Evolutionary conservation across 163 green algal species (phyloP), one percentile per base, ranked within the genome.

Genomic region (Chlorella variabilis): DNA sequence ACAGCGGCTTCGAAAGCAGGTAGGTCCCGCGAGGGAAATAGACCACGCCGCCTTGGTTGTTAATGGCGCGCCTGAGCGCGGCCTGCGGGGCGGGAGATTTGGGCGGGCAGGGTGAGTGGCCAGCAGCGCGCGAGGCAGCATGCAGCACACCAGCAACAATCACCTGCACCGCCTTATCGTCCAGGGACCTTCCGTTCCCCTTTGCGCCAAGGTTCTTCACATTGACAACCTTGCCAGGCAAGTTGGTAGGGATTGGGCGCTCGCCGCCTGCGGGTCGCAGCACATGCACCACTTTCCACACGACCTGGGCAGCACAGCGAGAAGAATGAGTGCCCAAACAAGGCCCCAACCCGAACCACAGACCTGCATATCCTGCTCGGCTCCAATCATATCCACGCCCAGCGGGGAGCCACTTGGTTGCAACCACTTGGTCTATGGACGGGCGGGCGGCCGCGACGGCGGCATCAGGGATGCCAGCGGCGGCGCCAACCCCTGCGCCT

Each of bases 21-120:
- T 71, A 71, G 36, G 65, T 71, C 21, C 65, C 65, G 6, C 36
- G 18, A 20, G 65, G 65, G 65, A 71, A 71, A 36, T 36, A 71
- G 2, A 71, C 33, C 20, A 71, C 36, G 36, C 65, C 21, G 65
- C 65, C 65, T 17, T 23, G 3, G 21, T 20, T 51, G 36, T 11
- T 51, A 0, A 51, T 18, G 7, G 27, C 65, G 21, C 18, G 33
- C 36, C 41, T 34, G 18, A 71, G 38, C 17, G 65, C 65, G 1
- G 38, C 65, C 65, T 71, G 65, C 65, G 62, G 33, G 6, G 11
- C n/a, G 6, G n/a, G 11, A n/a, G 11, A 39, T 6, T 3, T n/a
- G n/a, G n/a, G n/a, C 3, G 8, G 27, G 58, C n/a, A 9, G 20
- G 61, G 17, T 1, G 61, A 17, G 11, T 38, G 15, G 2, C 21